Percentiles rank a stretch among this genome's conserved stretches.
Evolutionary conservation across 2,329 filamentous ascomycete genomes (phyloP).

Genomic region (Rhynchosporium agropyri): DNA sequence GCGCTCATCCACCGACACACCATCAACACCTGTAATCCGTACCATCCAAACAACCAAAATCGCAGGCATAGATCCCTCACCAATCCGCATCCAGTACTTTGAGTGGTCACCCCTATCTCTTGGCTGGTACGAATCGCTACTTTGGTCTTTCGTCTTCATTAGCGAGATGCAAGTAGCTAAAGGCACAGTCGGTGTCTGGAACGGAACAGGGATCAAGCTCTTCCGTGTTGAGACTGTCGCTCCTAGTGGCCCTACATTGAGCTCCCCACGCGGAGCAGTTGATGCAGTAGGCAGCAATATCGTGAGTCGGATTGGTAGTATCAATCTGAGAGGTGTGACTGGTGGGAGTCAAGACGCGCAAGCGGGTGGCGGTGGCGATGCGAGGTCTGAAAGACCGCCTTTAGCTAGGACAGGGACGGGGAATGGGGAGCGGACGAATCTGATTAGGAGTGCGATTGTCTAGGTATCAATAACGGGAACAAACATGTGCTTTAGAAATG

Average conservation of each 20-base stretch:
- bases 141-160: conserved; percentile 93
- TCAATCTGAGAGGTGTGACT: conserved; percentile 47
- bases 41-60: conserved; percentile 64
- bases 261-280: conserved; percentile 85
- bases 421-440: conserved; percentile 21
- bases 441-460: conserved; percentile 22
- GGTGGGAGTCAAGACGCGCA: conserved; percentile 19
- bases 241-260: conserved; percentile 75
- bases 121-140: conserved; percentile 92
- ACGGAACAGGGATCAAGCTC: conserved; percentile 81
- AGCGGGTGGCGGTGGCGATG: conserved; percentile 17
- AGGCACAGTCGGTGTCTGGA: conserved; percentile 92
- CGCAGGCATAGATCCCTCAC: conserved; percentile 72
- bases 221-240: conserved; percentile 89
- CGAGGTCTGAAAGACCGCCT: conserved; percentile 21
- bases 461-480: conserved; percentile 1
- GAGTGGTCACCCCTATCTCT: conserved; percentile 90
- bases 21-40: conserved; percentile 52
- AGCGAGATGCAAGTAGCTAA: conserved; percentile 86
- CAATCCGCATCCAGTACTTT: conserved; percentile 82
- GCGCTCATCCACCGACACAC: conserved; percentile 46
- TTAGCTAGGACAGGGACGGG: conserved; percentile 29
- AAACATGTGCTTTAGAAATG: neutral
- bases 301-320: conserved; percentile 81
- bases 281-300: conserved; percentile 92